These are phyloP conservation scores for Diaporthe sp. DNA, from an alignment of 2,329 filamentous ascomycete genomes.

Conservation along the genomic window DNA sequence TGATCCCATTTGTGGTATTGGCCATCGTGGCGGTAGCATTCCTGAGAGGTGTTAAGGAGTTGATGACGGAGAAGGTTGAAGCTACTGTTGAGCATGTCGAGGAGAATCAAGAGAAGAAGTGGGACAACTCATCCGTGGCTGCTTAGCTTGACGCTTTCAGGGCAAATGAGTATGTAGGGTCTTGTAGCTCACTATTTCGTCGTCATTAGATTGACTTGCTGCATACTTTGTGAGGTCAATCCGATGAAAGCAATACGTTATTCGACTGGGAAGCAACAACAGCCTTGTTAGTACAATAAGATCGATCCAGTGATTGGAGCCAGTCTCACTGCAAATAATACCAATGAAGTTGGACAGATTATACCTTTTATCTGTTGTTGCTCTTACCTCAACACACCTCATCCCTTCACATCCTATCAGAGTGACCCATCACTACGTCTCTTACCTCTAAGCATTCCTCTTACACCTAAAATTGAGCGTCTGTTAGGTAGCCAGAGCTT, in stretches of 20 bases:
- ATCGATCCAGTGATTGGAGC: background rate
- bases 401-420: background rate
- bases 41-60: conserved; percentile 61
- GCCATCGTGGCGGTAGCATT: conserved; percentile 59
- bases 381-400: background rate
- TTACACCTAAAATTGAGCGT: no score
- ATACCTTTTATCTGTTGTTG: background rate
- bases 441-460: no score
- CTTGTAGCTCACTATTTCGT: background rate
- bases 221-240: background rate
- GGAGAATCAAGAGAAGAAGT: background rate
- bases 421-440: no score
- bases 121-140: conserved; percentile 4
- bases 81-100: conserved; percentile 60
- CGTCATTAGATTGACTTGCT: background rate
- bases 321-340: background rate
- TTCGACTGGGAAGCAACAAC: background rate
- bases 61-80: conserved; percentile 68
- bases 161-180: background rate
- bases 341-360: rapidly evolving
- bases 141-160: background rate
- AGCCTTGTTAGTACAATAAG: background rate
- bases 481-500: no score
- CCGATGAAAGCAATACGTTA: background rate
- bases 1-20: conserved; percentile 66